phyloP scores from a whole-genome alignment of 2,329 filamentous ascomycete genomes.

The Epichloe brachyelytri region DNA sequence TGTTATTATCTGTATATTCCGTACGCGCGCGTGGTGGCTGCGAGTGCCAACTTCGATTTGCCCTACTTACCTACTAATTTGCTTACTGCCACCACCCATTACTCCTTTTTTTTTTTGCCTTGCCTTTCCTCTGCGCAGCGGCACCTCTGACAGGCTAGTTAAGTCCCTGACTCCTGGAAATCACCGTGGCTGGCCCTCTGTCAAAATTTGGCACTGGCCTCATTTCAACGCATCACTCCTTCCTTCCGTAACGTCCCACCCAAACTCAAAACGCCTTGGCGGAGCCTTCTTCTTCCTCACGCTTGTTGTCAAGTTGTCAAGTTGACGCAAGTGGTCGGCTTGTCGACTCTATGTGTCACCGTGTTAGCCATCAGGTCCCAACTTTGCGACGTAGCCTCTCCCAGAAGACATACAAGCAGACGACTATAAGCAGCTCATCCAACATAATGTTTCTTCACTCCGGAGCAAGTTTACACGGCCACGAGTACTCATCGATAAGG shows the following conservation, averaged over 20 bases:
- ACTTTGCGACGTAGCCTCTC: neutral
- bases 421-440: neutral
- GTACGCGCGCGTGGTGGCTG: neutral
- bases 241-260: neutral
- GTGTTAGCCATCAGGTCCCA: neutral
- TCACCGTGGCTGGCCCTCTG: neutral
- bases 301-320: too few species aligned
- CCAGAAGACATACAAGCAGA: neutral
- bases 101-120: neutral
- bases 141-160: neutral
- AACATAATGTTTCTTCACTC: slow-evolving; percentile 43
- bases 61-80: neutral
- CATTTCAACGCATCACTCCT: neutral
- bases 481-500: slow-evolving; percentile 38
- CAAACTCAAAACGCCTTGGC: too few species aligned
- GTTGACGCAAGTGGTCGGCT: too few species aligned
- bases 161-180: neutral
- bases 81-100: neutral
- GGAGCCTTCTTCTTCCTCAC: too few species aligned
- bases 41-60: neutral
- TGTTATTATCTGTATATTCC: neutral
- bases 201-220: neutral
- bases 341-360: too few species aligned
- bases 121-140: neutral
- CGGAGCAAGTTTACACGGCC: slow-evolving; percentile 46